Conservation (phyloP, 768 basidiomycete species). For the Stropharia rugosoannulata region DNA sequence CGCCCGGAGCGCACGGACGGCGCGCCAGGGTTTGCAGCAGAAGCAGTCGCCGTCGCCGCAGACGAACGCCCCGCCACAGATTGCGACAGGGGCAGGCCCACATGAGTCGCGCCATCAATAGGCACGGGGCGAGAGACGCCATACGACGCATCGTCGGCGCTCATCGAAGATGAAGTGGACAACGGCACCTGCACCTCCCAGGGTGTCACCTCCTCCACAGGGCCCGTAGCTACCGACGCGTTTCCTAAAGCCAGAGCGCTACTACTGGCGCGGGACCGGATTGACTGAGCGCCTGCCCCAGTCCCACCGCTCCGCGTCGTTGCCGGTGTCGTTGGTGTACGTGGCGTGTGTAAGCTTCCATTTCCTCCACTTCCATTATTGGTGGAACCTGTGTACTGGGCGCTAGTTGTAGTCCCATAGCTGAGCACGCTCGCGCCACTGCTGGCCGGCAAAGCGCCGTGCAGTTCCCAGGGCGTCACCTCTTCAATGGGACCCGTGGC, state of each 20-base stretch:
- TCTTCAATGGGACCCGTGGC: conserved; percentile 17
- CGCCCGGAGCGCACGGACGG: not conserved
- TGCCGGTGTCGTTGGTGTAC: not conserved
- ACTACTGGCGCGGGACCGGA: not conserved
- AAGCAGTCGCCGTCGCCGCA: not conserved
- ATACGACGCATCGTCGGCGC: not conserved
- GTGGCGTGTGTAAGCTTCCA: not conserved
- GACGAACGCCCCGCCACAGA: not conserved
- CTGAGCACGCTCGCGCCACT: not conserved
- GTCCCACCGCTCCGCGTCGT: not conserved
- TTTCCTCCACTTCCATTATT: not conserved
- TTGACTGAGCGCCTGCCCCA: not conserved
- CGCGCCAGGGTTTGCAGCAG: not conserved
- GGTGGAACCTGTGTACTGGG: not conserved
- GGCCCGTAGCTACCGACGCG: conserved; percentile 10
- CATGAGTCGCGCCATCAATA: not conserved
- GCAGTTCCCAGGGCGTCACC: conserved; percentile 12
- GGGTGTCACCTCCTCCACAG: conserved; percentile 15
- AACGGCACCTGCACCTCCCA: conserved; percentile 3
- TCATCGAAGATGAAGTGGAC: not conserved
- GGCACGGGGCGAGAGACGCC: not conserved
- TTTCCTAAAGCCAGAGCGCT: not conserved
- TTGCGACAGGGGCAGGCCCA: too few relatives aligned
- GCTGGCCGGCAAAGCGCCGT: not conserved
- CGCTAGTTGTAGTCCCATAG: not conserved